Evolutionary conservation across 257 asterid genomes (phyloP), one percentile per base, ranked within the genome.

Genomic region (Striga asiatica): DNA sequence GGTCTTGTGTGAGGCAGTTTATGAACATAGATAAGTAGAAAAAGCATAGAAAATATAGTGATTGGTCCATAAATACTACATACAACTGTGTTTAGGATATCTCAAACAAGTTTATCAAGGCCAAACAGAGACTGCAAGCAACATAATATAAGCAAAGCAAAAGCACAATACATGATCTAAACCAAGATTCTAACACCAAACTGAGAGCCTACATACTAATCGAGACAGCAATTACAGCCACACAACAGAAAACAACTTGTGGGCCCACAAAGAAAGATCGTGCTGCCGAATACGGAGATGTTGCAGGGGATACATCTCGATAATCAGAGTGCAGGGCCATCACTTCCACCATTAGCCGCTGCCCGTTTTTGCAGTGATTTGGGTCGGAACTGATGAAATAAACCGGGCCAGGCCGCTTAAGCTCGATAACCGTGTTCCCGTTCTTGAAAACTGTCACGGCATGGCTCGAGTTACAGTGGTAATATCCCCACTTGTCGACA

Each of bases 401-500:
- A 0, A 71, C 48, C 2, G 78, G 70, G 16, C 85, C 94, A 8
- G 81, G 71, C 39, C 59, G 69, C 27, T 66, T 66, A 22, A 86
- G 88, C 23, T 61, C 38, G 50, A 80, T 16, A 20, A 71, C 62
- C 18, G 88, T 80, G 67, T 72, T 70, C 0, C 91, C 86, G 2
- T 86, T 82, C n/a, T 70, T 72, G 72, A 68, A 81, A 12, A 61
- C 78, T 0, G 66, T 56, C 22, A 64, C 23, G 0, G 85, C 82
- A 10, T 60, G 65, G 74, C 71, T 80, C 0, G 76, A 61, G 62
- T 85, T 74, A 83, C 95, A 86, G 60, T 86, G 95, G 48, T 76
- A 86, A 66, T 74, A 86, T 23, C 85, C 94, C 74, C 79, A 83
- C 66, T 81, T 86, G 41, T 74, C 81, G 47, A 86, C 95, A 56